phyloP scores from a whole-genome alignment of 352 stramenopile genomes.

The Pythium scleroteichum region DNA sequence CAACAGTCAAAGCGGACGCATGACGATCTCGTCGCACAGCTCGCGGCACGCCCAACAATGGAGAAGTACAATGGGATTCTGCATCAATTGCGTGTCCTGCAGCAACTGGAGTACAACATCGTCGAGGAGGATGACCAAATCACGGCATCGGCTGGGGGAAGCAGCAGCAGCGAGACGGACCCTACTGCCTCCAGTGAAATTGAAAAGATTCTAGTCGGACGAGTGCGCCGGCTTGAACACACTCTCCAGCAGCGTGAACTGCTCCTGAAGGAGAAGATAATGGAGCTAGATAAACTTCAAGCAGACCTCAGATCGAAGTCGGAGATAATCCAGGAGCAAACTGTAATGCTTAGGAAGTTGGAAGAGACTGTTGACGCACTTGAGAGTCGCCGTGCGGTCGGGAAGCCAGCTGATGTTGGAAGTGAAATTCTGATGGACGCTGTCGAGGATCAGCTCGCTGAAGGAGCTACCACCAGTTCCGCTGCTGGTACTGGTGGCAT shows the following conservation, averaged over 20 bases:
- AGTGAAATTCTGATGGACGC: conserved; percentile 74
- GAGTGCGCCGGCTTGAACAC: conserved; percentile 71
- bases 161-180: conserved; percentile 28
- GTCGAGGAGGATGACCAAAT: conserved; percentile 58
- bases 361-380: conserved; percentile 70
- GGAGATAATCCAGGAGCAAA: conserved; percentile 53
- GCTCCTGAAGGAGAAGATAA: conserved; percentile 34
- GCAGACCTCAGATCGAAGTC: conserved; percentile 36
- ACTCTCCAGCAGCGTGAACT: conserved; percentile 69
- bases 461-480: conserved; percentile 15
- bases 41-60: conserved; percentile 76
- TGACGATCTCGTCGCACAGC: conserved; percentile 40
- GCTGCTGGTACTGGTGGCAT: conserved; percentile 16
- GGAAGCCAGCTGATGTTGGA: conserved; percentile 39
- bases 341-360: conserved; percentile 47
- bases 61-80: conserved; percentile 88
- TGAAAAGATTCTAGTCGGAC: conserved; percentile 65
- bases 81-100: conserved; percentile 90
- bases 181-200: conserved; percentile 32
- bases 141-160: conserved; percentile 19
- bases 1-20: conserved; percentile 28
- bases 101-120: conserved; percentile 91
- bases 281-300: conserved; percentile 36
- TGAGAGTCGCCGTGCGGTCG: conserved; percentile 35
- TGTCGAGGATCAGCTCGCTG: conserved; percentile 58